A percentile compares a stretch with the other conserved stretches of the same genome.
Conservation (phyloP, 2,329 filamentous ascomycete species). For the Hymenotorrendiella dingleyae region DNA sequence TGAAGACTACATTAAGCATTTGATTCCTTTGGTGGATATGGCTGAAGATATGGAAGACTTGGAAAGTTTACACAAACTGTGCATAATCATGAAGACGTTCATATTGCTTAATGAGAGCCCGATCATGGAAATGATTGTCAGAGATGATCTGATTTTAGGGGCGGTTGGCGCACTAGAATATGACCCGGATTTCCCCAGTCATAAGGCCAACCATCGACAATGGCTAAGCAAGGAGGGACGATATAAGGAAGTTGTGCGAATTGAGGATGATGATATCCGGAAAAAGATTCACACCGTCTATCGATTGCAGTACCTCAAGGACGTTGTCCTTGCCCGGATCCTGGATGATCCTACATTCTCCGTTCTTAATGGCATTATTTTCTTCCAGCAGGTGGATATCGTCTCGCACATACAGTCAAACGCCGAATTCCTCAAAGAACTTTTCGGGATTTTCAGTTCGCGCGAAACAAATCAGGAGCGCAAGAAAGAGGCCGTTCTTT, state of each 20-base stretch:
- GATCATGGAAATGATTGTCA: conserved; percentile 91
- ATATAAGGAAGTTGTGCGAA: conserved; percentile 93
- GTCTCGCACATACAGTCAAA: conserved; percentile 90
- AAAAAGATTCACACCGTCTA: conserved; percentile 96
- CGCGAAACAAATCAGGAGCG: conserved; percentile 59
- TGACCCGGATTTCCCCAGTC: conserved; percentile 93
- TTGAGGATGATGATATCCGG: conserved; percentile 74
- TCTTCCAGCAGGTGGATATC: conserved; percentile 98
- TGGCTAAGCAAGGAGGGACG: conserved; percentile 84
- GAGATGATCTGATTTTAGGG: conserved; percentile 80
- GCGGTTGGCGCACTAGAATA: conserved; percentile 96
- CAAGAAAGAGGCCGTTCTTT: conserved; percentile 90
- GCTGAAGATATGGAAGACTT: conserved; percentile 90
- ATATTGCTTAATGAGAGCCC: conserved; percentile 91
- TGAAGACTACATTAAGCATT: conserved; percentile 80
- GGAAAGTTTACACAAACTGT: conserved; percentile 79
- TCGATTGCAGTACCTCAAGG: conserved; percentile 91
- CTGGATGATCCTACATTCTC: conserved; percentile 97
- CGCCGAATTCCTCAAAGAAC: conserved; percentile 67
- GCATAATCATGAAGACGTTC: conserved; percentile 96
- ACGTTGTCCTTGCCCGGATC: conserved; percentile 94
- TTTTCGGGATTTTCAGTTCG: conserved; percentile 78
- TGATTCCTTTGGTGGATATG: conserved; percentile 79
- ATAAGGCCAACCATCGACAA: conserved; percentile 94
- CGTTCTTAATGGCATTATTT: conserved; percentile 94